Conservation (phyloP, 2,329 filamentous ascomycete species). For the Leptographium procerum region DNA sequence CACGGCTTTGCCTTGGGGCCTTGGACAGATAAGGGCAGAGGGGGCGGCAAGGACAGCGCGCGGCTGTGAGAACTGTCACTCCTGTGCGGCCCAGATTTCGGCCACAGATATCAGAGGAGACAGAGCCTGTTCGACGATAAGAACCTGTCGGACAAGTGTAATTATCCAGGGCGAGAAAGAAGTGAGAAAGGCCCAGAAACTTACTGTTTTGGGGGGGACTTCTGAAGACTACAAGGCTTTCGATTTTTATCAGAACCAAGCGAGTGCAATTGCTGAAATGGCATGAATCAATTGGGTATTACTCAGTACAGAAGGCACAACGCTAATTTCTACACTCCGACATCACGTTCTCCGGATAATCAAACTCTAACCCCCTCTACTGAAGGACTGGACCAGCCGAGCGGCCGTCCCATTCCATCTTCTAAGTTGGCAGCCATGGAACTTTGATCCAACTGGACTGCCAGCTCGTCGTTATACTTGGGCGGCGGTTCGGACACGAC, state of each 20-base stretch:
- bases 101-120: not conserved
- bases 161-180: no score
- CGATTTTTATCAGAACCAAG: no score
- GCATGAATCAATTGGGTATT: no score
- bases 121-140: no score
- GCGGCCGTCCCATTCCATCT: not conserved
- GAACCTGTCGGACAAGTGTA: no score
- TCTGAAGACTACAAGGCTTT: no score
- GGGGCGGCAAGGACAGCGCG: not conserved
- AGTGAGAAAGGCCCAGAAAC: no score
- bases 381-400: not conserved
- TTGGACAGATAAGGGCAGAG: not conserved
- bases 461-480: not conserved
- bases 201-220: no score
- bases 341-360: no score
- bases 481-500: not conserved
- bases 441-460: not conserved
- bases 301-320: not conserved
- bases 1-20: conserved; percentile 42
- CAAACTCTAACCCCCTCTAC: not conserved
- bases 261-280: no score
- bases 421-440: not conserved
- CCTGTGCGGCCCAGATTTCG: not conserved
- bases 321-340: no score
- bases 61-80: not conserved